Conservation (phyloP, 805 yeast species). For the Schwanniomyces vanrijiae region DNA sequence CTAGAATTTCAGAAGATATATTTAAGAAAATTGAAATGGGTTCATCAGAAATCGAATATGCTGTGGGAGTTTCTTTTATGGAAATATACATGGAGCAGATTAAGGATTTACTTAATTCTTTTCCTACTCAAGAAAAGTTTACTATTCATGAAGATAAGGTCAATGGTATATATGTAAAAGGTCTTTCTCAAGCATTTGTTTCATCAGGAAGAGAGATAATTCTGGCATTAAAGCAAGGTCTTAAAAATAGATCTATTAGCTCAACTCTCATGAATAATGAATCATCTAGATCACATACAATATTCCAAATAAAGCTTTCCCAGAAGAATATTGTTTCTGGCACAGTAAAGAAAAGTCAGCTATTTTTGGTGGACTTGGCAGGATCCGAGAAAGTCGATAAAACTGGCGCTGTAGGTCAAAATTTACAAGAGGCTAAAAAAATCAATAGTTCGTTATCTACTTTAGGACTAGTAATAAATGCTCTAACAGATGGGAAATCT, state of each 20-base stretch:
- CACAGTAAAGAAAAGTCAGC: constrained; percentile 57
- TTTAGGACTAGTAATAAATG: constrained; percentile 77
- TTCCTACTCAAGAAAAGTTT: constrained; percentile 29
- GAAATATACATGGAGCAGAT: constrained; percentile 82
- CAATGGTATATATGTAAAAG: constrained; percentile 69
- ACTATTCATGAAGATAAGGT: constrained; percentile 62
- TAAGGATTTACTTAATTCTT: constrained; percentile 64
- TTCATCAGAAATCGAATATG: constrained; percentile 54
- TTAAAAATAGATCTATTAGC: constrained; percentile 52
- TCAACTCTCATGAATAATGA: constrained; percentile 70
- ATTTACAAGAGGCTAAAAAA: constrained; percentile 79
- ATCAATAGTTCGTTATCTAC: constrained; percentile 78
- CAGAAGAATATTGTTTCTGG: constrained; percentile 60
- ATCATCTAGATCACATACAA: constrained; percentile 79
- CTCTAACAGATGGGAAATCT: constrained; percentile 67
- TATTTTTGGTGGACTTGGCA: constrained; percentile 80
- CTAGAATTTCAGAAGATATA: constrained; percentile 66
- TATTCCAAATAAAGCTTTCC: constrained; percentile 66
- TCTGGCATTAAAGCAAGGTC: constrained; percentile 58
- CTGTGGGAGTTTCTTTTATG: constrained; percentile 69
- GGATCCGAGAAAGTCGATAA: constrained; percentile 81
- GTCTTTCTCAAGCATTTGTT: constrained; percentile 64
- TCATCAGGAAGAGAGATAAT: constrained; percentile 58
- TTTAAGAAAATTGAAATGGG: constrained; percentile 53
- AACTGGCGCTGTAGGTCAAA: constrained; percentile 72